phyloP scores from a whole-genome alignment of 176 grass and related monocot species.

The Cenchrus americanus region DNA sequence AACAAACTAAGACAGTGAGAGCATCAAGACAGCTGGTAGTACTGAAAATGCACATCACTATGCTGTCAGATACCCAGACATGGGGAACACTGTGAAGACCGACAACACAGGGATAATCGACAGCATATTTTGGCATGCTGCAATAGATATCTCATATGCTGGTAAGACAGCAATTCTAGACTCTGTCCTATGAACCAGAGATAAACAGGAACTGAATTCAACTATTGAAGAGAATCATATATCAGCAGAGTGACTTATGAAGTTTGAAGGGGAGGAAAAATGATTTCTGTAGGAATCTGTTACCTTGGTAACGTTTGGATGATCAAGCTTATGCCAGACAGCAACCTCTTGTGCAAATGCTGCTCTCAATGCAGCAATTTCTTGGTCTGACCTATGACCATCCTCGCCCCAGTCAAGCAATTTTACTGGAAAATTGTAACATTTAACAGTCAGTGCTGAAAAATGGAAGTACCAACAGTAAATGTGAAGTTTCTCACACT shows the following conservation, averaged over 20 bases:
- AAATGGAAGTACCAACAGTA: not conserved
- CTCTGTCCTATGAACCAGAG: not conserved
- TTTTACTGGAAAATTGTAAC: conserved; percentile 70
- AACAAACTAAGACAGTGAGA: conserved; percentile 13
- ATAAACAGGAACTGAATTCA: conserved; percentile 16
- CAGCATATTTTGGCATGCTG: not conserved
- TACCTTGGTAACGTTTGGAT: conserved; percentile 98
- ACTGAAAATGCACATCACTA: conserved; percentile 1
- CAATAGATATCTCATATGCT: not conserved
- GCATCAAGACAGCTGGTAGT: not conserved
- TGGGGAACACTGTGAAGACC: not conserved
- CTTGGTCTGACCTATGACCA: conserved; percentile 81
- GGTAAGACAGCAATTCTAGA: conserved; percentile 23
- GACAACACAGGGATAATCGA: not conserved
- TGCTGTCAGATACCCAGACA: conserved; percentile 21
- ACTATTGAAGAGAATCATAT: not conserved
- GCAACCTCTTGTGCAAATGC: conserved; percentile 92
- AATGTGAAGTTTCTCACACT: not conserved
- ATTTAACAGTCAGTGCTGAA: conserved; percentile 14
- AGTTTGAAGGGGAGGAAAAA: not conserved
- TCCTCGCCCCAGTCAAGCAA: conserved; percentile 99
- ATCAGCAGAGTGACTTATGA: conserved; percentile 26
- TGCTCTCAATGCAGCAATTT: conserved; percentile 75
- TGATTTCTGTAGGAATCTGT: not conserved
- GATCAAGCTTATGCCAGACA: conserved; percentile 98